These are phyloP conservation scores for Eucalyptus shirleyi DNA, from an alignment of 345 rosid species.

Conservation along the genomic window DNA sequence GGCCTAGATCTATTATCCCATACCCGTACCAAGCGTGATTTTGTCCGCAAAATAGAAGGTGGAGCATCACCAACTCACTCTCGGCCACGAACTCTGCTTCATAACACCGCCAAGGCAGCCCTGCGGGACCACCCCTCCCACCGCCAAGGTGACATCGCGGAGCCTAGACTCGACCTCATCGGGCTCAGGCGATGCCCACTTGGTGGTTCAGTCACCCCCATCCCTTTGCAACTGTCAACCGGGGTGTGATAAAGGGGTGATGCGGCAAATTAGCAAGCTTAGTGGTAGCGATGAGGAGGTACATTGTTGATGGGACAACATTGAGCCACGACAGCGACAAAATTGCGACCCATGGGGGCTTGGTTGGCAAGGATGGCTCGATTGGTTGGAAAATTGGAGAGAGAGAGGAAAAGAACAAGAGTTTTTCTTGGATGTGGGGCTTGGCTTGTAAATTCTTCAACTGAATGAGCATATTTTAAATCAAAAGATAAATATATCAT, in stretches of 20 bases:
- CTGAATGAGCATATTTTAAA: not conserved
- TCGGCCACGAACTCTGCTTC: not conserved
- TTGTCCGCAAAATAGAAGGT: not conserved
- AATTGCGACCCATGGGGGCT: not conserved
- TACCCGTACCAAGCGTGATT: not conserved
- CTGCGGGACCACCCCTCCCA: too few species aligned
- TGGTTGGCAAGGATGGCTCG: not conserved
- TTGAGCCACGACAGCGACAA: rapidly evolving
- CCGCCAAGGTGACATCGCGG: too few species aligned
- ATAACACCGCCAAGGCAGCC: not conserved
- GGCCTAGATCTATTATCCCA: not conserved
- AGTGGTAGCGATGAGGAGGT: not conserved
- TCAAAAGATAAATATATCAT: not conserved
- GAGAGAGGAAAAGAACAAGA: not conserved
- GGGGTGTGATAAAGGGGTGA: not conserved
- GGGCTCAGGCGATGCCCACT: not conserved
- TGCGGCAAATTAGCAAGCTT: not conserved
- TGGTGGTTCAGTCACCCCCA: not conserved
- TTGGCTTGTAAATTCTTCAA: not conserved
- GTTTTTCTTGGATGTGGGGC: not conserved
- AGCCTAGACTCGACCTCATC: not conserved
- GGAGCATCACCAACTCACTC: not conserved
- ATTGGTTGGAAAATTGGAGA: not conserved
- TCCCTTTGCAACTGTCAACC: not conserved
- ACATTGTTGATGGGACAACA: not conserved